Base-by-base conservation (phyloP, 2,329 filamentous ascomycete species). In the Gliomastix tumulicola region DNA sequence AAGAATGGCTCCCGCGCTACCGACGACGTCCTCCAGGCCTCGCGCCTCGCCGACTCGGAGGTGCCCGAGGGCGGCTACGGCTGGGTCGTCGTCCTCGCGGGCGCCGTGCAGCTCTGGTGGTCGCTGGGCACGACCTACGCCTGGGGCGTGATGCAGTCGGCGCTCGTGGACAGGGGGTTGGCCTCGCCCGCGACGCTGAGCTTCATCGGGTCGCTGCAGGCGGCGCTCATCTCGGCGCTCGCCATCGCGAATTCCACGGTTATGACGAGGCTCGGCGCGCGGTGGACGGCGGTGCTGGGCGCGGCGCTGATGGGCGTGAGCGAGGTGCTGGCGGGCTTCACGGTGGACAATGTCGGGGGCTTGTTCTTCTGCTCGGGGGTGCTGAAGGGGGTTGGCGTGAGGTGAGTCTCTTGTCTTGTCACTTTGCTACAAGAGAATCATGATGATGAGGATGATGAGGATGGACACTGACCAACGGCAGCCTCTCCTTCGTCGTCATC, bases 111-210 rank as follows among this genome's bases (percentile, higher is more conserved):
- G 10, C 63, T 68, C 3, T 80, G 73, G 60, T 76, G 71, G 73
- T 63, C 69, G 35, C 65, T 72, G 34, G 76, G 75, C 35, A 72
- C 66, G 1, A 64, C 64, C 7, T 77, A 76, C 47, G 66, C 65
- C 43, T 82, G 76, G 75, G 78, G 76, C 18, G 65, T 82, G 1
- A 57, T 80, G 32, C 77, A 82, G 52, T 63, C 64, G 5, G 74
- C 68, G 0, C 62, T 82, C 2, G 66, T 78, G 4, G 54, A 68
- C 22, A 55, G 66, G 9, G 59, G 60, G 1, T 54, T 77, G 2
- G 63, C 64, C 1, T 62, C 63, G 0, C 60, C 74, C 0, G 68
- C 68, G 1, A 75, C 69, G 1, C 57, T 82, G 17, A 69, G 74
- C 3, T 82, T 79, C 42, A 69, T 81, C 4, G 76, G 76, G 3